These are phyloP conservation scores for Orbilia javanica DNA, from an alignment of 2,329 filamentous ascomycete genomes.

Conservation along the genomic window DNA sequence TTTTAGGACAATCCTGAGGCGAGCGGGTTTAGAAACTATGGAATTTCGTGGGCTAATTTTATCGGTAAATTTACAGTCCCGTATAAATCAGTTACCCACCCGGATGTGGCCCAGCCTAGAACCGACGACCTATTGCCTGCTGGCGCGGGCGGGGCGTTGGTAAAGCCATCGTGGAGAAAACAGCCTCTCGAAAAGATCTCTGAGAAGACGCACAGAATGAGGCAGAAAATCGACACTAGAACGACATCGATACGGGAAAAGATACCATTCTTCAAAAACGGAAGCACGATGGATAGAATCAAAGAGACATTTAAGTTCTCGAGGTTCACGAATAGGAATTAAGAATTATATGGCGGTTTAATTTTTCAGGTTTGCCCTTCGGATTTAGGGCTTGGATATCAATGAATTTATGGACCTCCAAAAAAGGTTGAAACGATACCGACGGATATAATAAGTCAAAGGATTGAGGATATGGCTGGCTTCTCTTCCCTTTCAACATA, in stretches of 20 bases:
- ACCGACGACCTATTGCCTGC: slow-evolving; percentile 24
- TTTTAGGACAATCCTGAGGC: not conserved
- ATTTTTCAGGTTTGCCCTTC: not conserved
- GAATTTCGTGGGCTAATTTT: slow-evolving; percentile 23
- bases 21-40: not conserved
- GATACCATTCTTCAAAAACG: slow-evolving; percentile 55
- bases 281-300: slow-evolving; percentile 57
- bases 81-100: slow-evolving; percentile 57
- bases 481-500: slow-evolving; percentile 11
- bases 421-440: slow-evolving; percentile 42
- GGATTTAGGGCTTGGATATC: slow-evolving; percentile 29
- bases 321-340: slow-evolving; percentile 46
- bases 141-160: slow-evolving; percentile 23
- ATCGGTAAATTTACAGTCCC: slow-evolving; percentile 32
- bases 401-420: slow-evolving; percentile 29
- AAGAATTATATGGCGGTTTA: not conserved
- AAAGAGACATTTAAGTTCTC: slow-evolving; percentile 58
- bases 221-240: slow-evolving; percentile 48
- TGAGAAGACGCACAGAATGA: slow-evolving; percentile 50
- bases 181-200: slow-evolving; percentile 53
- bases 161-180: slow-evolving; percentile 52
- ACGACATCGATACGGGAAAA: slow-evolving; percentile 53
- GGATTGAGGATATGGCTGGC: slow-evolving; percentile 16
- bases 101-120: slow-evolving; percentile 50
- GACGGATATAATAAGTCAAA: slow-evolving; percentile 31